Evolutionary conservation across 2,329 filamentous ascomycete species (phyloP).

Genomic region (Ophiostoma pallidulum): DNA sequence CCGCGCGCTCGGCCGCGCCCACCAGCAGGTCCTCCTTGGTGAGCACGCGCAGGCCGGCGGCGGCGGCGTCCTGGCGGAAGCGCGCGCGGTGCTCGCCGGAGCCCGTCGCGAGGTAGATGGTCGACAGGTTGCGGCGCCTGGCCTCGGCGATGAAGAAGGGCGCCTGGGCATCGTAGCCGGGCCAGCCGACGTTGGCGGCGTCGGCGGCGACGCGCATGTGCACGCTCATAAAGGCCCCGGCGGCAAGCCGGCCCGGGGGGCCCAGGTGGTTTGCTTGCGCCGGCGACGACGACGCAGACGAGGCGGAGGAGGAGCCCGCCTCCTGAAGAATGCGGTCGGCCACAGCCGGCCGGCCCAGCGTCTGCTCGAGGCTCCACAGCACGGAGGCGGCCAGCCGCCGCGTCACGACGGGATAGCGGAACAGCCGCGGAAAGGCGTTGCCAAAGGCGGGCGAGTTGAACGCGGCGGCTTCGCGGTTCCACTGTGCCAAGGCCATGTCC

Average conservation of each 20-base stretch:
- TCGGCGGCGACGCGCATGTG: slow-evolving; percentile 29
- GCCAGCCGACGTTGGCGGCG: slow-evolving; percentile 24
- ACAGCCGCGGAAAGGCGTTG: background rate
- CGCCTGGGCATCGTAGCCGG: slow-evolving; percentile 29
- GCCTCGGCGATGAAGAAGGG: slow-evolving; percentile 29
- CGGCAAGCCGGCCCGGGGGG: background rate
- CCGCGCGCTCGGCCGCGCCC: slow-evolving; percentile 21
- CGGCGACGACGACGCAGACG: too few species aligned
- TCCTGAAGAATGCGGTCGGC: slow-evolving; percentile 13
- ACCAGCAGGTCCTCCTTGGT: slow-evolving; percentile 30
- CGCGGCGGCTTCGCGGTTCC: slow-evolving; percentile 13
- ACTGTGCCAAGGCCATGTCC: slow-evolving; percentile 19
- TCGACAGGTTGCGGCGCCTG: slow-evolving; percentile 17
- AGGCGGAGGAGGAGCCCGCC: background rate
- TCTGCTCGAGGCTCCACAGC: slow-evolving; percentile 23
- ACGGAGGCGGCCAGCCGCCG: slow-evolving; percentile 24
- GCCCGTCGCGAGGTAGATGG: slow-evolving; percentile 31
- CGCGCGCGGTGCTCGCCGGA: slow-evolving; percentile 22
- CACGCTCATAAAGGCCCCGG: slow-evolving; percentile 27
- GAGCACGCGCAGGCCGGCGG: slow-evolving; percentile 22
- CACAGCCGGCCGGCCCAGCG: slow-evolving; percentile 20
- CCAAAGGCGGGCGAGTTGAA: background rate
- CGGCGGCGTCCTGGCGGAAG: slow-evolving; percentile 22
- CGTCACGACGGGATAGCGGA: background rate
- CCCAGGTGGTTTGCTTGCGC: background rate